Evolutionary conservation across 495 filamentous ascomycete genomes (phyloP), one percentile per base, ranked within the genome.

Genomic region (Hapsidospora chrysogenum): DNA sequence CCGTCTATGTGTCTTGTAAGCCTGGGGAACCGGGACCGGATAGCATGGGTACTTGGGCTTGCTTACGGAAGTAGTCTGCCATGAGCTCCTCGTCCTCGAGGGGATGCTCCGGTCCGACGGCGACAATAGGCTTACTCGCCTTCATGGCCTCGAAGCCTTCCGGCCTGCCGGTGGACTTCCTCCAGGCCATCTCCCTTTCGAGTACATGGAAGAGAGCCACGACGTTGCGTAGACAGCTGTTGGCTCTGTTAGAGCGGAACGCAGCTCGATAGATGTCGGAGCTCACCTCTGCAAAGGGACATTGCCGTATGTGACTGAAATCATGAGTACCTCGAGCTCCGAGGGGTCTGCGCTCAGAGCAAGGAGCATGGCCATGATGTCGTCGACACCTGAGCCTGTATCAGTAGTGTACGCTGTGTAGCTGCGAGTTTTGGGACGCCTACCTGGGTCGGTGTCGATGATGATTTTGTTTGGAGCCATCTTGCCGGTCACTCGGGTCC

Each of bases 241-340:
- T 14, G 15, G 22, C n/a, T 16, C 4, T 33, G 35, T 15, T 10
- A 29, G n/a, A 13, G 20, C 15, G 1, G 4, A 18, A 15, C 36
- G 45, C 17, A 44, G 40, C 45, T 23, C 15, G 13, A 41, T 41
- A 35, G 20, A 14, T 20, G 9, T 3, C 23, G 35, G 15, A 17
- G 32, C 45, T 20, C 53, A 79, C 78, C 70, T 80, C 40, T 83
- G 69, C 14, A 93, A 72, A 42, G 82, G 72, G 23, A 94, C 76
- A 46, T 99, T 99, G 19, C 89, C 89, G 52, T 85, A 94, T 0
- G 82, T 92, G 29, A 95, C 66, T 0, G 86, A 92, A 23, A 99
- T 74, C 40, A 99, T 61, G n/a, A 80, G 53, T 17, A 96, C 63
- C 48, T 96, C 82, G 13, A 96, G 63, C 41, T 95, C 87, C 42